Percentiles rank a stretch among this genome's conserved stretches.
Evolutionary conservation across 495 filamentous ascomycete species (phyloP).

Genomic region (Neurospora sp.): DNA sequence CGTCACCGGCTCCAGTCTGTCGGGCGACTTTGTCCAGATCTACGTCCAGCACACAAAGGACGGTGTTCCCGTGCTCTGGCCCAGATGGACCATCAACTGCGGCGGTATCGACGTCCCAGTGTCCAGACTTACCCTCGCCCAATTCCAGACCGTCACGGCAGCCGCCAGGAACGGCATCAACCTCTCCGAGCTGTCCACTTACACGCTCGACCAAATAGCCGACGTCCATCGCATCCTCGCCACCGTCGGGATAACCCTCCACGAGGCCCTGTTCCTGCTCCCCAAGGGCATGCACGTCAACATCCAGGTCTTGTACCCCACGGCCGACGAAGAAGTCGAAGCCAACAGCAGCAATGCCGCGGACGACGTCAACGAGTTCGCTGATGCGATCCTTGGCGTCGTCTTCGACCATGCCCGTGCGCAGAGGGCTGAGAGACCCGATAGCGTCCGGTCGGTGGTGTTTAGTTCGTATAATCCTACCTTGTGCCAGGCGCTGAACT

Average conservation of each 20-base stretch:
- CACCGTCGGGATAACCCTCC: slow-evolving; percentile 61
- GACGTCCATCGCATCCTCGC: slow-evolving; percentile 59
- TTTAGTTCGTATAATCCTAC: slow-evolving; percentile 85
- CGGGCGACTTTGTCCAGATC: slow-evolving; percentile 83
- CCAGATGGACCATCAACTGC: slow-evolving; percentile 67
- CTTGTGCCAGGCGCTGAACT: slow-evolving; percentile 88
- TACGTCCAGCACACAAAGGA: slow-evolving; percentile 87
- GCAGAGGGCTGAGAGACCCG: slow-evolving; percentile 54
- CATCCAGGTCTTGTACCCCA: slow-evolving; percentile 77
- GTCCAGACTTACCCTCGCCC: slow-evolving; percentile 58
- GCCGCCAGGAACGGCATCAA: slow-evolving; percentile 35
- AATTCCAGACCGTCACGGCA: slow-evolving; percentile 60
- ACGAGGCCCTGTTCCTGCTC: slow-evolving; percentile 62
- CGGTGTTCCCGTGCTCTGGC: slow-evolving; percentile 75
- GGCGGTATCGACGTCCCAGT: slow-evolving; percentile 75
- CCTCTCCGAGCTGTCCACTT: slow-evolving; percentile 33
- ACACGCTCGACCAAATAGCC: slow-evolving; percentile 46
- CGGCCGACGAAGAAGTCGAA: slow-evolving; percentile 50
- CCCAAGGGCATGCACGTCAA: slow-evolving; percentile 74
- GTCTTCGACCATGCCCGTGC: slow-evolving; percentile 86
- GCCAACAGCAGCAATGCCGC: background rate
- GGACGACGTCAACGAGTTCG: slow-evolving; percentile 70
- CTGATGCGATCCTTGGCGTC: slow-evolving; percentile 68
- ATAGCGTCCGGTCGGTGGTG: slow-evolving; percentile 71
- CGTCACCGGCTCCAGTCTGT: slow-evolving; percentile 89